A percentile compares a stretch with the other conserved stretches of the same genome.
Evolutionary conservation across 108 stramenopile species (phyloP).

Genomic region (Pseudonitzschia multistriata): DNA sequence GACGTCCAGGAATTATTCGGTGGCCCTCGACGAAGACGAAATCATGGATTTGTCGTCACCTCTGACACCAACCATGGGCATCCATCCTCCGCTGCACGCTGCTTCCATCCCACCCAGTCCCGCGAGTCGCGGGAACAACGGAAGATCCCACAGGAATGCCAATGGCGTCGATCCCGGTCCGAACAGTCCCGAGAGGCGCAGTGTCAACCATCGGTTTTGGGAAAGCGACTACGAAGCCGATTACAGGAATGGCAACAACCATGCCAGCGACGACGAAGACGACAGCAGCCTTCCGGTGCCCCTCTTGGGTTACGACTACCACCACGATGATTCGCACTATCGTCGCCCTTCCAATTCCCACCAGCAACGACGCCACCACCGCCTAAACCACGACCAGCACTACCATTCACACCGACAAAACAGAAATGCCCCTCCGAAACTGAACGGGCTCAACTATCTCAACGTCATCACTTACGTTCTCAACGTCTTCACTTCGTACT

Average conservation of each 20-base stretch:
- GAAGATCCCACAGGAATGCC: too few species aligned
- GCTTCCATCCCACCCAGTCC: too few species aligned
- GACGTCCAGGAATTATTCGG: slow-evolving; percentile 14
- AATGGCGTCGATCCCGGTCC: neutral
- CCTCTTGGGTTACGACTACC: neutral
- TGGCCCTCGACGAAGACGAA: slow-evolving; percentile 9
- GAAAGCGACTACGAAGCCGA: slow-evolving; percentile 5
- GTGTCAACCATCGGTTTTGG: neutral
- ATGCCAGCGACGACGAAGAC: neutral
- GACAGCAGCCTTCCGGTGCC: slow-evolving; percentile 4
- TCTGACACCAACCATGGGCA: neutral
- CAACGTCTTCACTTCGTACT: slow-evolving; percentile 50
- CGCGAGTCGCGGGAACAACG: neutral
- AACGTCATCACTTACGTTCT: slow-evolving; percentile 44
- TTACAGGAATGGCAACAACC: neutral
- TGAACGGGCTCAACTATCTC: slow-evolving; percentile 56
- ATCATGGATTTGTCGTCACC: slow-evolving; percentile 1
- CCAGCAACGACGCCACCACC: neutral
- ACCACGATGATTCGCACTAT: neutral
- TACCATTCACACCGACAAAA: neutral
- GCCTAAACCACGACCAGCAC: neutral
- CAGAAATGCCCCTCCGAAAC: slow-evolving; percentile 21
- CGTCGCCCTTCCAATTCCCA: neutral
- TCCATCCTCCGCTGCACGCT: neutral
- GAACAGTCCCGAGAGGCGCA: neutral